Evolutionary conservation across 108 stramenopile species (phyloP), one percentile per base, ranked within the genome.

Genomic region (Cyclotella baltica): DNA sequence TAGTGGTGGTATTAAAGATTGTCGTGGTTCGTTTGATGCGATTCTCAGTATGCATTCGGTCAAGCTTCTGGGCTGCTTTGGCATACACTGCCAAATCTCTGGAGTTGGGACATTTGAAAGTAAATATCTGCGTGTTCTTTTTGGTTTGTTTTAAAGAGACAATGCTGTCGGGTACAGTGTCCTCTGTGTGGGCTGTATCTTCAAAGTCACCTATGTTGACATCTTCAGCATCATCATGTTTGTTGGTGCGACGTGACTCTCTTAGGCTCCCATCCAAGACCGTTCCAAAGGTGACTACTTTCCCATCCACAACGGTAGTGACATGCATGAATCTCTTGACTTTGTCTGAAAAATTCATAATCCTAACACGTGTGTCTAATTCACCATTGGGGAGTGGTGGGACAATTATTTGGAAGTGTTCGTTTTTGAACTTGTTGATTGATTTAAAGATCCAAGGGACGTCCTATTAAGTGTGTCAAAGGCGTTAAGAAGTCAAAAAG

Each of bases 371-470:
- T 36, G 51, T 37, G 37, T 70, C 69, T 38, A 27, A 5, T 56
- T 38, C 35, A 3, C 69, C 69, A 30, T 36, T 22, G 11, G 55
- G 51, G n/a, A 27, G 3, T 29, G 69, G 53, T 1, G 69, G 69
- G 1, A 70, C 69, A 11, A 56, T 36, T 25, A 70, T 70, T 53
- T 70, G 69, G 56, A 70, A 70, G 22, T 28, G 50, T 31, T 67
- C 30, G 3, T 67, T 67, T 15, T 50, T 47, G n/a, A 50, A 15
- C 8, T 50, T 50, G 50, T 67, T 67, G 38, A 67, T 33, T 51
- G 31, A 51, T 50, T 67, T 67, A 33, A 67, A 67, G 27, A 47
- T 28, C 67, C 67, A 67, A 8, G 67, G 67, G 18, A 67, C 67
- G 34, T 16, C 11, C 51, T 52, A 4, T n/a, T n/a, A n/a, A n/a